Base-by-base conservation (phyloP, 768 basidiomycete species). In the Epithele typhae region DNA sequence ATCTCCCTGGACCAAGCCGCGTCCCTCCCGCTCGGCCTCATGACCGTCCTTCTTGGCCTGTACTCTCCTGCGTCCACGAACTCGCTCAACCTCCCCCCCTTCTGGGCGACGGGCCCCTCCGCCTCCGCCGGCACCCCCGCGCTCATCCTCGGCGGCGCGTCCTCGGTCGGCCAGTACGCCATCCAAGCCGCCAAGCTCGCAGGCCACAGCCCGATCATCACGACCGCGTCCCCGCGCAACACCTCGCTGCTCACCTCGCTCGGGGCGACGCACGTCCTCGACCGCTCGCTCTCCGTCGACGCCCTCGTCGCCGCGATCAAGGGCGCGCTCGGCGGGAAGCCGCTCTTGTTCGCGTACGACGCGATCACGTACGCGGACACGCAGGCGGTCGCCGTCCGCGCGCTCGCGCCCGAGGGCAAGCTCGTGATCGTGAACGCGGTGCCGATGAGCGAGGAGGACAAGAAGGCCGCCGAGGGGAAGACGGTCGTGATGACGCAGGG, bases 1-100 rank as follows among this genome's bases (percentile, higher is more conserved):
- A 17, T 73, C 21, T 60, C 60, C 0, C 66, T 67, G 46, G 70
- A 72, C 7, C 53, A 71, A 32, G 75, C 70, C 0, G 59, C 71
- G 0, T 63, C 72, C 5, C 55, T 75, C 18, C 72, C 74, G 1
- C 53, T 68, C 12, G 66, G 54, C 0, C 45, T 72, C 4, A 58
- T 61, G 4, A 68, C 70, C 12, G 35, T 36, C 35, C 8, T 36
- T n/a, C 8, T n/a, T 7, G 35, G 35, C 8, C 8, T 36, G 3
- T 69, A 50, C 37, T 42, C 40, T 24, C 25, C 12, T 36, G 35
- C 9, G n/a, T 6, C 12, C 35, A 36, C n/a, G 35, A 36, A 6
- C 15, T 36, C 18, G 12, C 19, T 21, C 6, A 30, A 24, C 4
- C 36, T 58, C 37, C 35, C 48, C 5, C 32, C 54, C 9, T 48